A percentile compares a stretch with the other conserved stretches of the same genome.
These are phyloP conservation scores for Talaromyces adpressus DNA, from an alignment of 495 filamentous ascomycete genomes.

Conservation along the genomic window DNA sequence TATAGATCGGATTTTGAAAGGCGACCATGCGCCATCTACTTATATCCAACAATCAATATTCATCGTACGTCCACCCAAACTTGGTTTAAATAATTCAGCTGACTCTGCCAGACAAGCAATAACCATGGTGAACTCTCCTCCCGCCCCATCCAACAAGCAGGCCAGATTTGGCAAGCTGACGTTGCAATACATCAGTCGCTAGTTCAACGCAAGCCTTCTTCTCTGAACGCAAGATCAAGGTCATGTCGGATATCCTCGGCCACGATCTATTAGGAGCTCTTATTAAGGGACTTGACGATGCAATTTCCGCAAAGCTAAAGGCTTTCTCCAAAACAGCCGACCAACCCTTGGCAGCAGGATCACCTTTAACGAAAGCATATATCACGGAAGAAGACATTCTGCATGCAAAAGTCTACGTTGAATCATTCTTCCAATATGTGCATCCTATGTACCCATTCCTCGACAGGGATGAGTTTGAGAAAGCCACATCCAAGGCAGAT, in stretches of 20 bases:
- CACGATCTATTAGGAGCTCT: neutral
- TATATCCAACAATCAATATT: neutral
- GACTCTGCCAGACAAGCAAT: neutral
- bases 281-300: neutral
- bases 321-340: neutral
- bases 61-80: neutral
- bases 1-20: neutral
- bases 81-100: neutral
- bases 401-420: neutral
- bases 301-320: neutral
- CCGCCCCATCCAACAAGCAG: neutral
- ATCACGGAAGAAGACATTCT: neutral
- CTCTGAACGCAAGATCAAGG: neutral
- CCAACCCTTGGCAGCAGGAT: neutral
- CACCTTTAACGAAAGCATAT: neutral
- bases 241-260: neutral
- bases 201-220: neutral
- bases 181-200: neutral
- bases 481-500: neutral
- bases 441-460: neutral
- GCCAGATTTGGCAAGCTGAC: neutral
- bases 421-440: neutral
- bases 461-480: neutral
- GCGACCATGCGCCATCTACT: neutral
- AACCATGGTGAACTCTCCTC: neutral